Evolutionary conservation across 148 eudicot species (phyloP).

Genomic region (Amaranthus cruentus): DNA sequence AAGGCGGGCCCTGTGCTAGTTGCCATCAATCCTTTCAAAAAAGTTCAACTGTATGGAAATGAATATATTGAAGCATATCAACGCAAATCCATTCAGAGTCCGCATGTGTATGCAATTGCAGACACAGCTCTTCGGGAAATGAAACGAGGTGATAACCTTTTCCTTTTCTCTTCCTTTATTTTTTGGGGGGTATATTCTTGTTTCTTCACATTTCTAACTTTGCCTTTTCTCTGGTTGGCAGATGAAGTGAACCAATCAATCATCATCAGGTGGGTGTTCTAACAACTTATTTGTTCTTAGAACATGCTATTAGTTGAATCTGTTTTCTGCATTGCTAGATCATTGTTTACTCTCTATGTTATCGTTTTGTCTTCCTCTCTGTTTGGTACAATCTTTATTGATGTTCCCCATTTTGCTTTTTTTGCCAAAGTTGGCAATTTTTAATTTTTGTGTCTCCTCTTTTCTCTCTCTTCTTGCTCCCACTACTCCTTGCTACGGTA

Average conservation of each 20-base stretch:
- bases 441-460: too few relatives aligned
- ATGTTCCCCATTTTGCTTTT: too few relatives aligned
- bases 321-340: conserved; percentile 6
- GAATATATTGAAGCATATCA: conserved; percentile 73
- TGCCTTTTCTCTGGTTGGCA: conserved; percentile 30
- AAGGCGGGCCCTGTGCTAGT: conserved; percentile 97
- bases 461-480: too few relatives aligned
- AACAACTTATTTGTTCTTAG: neutral
- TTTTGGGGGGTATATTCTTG: neutral
- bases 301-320: neutral
- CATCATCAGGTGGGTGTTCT: conserved; percentile 74
- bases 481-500: too few relatives aligned
- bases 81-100: conserved; percentile 53
- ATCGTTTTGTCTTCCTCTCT: neutral
- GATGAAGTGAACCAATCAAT: conserved; percentile 99
- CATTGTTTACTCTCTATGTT: neutral
- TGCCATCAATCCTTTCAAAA: conserved; percentile 89
- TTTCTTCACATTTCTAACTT: neutral
- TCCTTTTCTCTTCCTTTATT: neutral
- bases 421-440: too few relatives aligned
- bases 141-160: conserved; percentile 62
- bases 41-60: conserved; percentile 71
- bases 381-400: too few relatives aligned
- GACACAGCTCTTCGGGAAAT: conserved; percentile 87
- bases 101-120: conserved; percentile 95